phyloP scores from a whole-genome alignment of 164 flowering plant genomes.

The Vitis rupestris region DNA sequence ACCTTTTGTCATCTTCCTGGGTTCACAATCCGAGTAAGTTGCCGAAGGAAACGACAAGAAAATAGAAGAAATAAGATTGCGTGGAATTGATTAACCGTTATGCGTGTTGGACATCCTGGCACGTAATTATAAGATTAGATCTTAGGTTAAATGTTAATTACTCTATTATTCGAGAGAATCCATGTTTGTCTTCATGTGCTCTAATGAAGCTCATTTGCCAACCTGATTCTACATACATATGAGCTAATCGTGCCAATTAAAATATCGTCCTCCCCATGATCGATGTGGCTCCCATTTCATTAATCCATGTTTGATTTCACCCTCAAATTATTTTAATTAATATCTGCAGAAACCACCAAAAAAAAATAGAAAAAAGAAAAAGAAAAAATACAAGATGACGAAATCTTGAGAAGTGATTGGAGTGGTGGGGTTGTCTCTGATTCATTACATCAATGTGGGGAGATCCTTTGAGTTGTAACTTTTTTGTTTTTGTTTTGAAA shows the following conservation, averaged over 20 bases:
- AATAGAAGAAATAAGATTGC: conserved; percentile 24
- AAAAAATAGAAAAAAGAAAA: too few species aligned
- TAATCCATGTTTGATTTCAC: neutral
- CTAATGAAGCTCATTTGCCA: conserved; percentile 8
- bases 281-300: neutral
- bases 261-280: too few species aligned
- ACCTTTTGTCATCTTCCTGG: conserved; percentile 13
- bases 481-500: neutral
- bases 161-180: neutral
- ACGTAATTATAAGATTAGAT: conserved; percentile 20
- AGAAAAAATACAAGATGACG: too few species aligned
- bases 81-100: conserved; percentile 12
- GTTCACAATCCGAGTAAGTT: neutral
- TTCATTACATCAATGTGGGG: neutral
- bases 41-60: conserved; percentile 21
- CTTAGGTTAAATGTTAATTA: neutral
- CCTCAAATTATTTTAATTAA: too few species aligned
- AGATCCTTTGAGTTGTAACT: conserved; percentile 1
- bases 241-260: conserved; percentile 16
- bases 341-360: too few species aligned
- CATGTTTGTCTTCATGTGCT: neutral
- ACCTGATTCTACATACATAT: neutral
- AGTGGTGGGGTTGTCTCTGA: neutral
- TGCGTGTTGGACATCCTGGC: conserved; percentile 25
- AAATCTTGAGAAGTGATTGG: neutral